Conservation (phyloP, 257 asterid species). For the Ilex asprella region DNA sequence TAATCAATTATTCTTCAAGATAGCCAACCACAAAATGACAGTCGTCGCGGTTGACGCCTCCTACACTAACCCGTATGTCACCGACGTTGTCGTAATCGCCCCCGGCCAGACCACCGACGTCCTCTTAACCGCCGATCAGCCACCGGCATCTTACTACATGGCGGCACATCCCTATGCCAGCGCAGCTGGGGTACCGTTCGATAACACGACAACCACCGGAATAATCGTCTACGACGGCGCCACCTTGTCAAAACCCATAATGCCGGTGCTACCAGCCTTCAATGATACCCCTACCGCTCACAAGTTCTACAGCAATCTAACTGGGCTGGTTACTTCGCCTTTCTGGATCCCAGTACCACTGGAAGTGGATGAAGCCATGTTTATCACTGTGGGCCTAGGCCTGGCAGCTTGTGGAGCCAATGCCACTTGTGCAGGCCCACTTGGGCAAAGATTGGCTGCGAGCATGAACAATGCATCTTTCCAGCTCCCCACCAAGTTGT, state of each 20-base stretch:
- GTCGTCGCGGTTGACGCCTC: conserved; percentile 1
- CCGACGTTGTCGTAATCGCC: not conserved
- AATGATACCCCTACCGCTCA: not conserved
- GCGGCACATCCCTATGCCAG: not conserved
- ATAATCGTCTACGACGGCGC: not conserved
- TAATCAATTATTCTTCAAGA: not conserved
- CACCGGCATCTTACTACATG: conserved; percentile 1
- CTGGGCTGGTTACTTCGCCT: not conserved
- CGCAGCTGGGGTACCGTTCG: not conserved
- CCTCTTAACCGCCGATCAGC: conserved; percentile 1
- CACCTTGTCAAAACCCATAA: not conserved
- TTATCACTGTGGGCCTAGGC: conserved; percentile 8
- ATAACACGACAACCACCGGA: not conserved
- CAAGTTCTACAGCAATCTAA: not conserved
- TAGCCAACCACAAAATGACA: conserved; percentile 1
- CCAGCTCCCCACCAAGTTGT: not conserved
- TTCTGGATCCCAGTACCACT: not conserved
- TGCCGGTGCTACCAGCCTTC: conserved; percentile 1
- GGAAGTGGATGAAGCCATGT: conserved; percentile 7
- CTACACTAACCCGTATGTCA: not conserved
- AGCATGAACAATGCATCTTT: conserved; percentile 12
- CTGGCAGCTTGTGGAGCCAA: not conserved
- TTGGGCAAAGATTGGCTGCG: conserved; percentile 1
- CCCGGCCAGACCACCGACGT: conserved; percentile 6
- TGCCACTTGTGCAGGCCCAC: conserved; percentile 1